Percentiles rank a stretch among this genome's conserved stretches.
These are phyloP conservation scores for Backusella australiensis DNA, from an alignment of 192 early-diverging fungal genomes.

Conservation along the genomic window DNA sequence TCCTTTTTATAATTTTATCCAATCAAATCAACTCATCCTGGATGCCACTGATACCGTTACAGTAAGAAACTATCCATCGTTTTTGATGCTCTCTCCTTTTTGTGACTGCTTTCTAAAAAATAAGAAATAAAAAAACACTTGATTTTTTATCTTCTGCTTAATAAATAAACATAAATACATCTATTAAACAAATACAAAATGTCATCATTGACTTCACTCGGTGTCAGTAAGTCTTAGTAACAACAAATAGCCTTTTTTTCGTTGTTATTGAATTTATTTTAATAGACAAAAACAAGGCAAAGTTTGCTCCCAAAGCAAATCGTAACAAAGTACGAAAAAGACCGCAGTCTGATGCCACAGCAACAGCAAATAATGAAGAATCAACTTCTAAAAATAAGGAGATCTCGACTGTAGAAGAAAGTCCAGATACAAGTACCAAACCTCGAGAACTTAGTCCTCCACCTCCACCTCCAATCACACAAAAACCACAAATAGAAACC, in stretches of 20 bases:
- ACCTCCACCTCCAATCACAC: slow-evolving; percentile 1
- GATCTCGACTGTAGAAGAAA: neutral
- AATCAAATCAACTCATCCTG: too few species aligned
- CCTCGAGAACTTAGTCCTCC: neutral
- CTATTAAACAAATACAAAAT: neutral
- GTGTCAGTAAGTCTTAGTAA: slow-evolving; percentile 2
- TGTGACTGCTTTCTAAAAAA: neutral
- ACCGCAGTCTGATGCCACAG: neutral
- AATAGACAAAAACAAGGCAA: slow-evolving; percentile 9
- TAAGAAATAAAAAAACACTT: neutral
- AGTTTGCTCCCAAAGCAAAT: slow-evolving; percentile 6
- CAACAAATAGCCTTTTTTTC: neutral
- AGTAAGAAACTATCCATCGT: too few species aligned
- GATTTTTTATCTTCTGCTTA: neutral
- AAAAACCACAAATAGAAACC: neutral
- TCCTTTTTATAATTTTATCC: too few species aligned
- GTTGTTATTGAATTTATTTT: neutral
- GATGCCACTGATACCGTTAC: too few species aligned
- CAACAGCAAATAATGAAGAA: neutral
- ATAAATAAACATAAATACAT: neutral
- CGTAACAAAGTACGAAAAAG: neutral
- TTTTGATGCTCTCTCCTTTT: neutral
- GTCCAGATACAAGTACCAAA: neutral
- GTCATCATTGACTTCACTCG: slow-evolving; percentile 11
- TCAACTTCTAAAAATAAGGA: neutral